Base-by-base conservation (phyloP, 371 early-diverging fungal species). In the Syncephalastrum monosporum region DNA sequence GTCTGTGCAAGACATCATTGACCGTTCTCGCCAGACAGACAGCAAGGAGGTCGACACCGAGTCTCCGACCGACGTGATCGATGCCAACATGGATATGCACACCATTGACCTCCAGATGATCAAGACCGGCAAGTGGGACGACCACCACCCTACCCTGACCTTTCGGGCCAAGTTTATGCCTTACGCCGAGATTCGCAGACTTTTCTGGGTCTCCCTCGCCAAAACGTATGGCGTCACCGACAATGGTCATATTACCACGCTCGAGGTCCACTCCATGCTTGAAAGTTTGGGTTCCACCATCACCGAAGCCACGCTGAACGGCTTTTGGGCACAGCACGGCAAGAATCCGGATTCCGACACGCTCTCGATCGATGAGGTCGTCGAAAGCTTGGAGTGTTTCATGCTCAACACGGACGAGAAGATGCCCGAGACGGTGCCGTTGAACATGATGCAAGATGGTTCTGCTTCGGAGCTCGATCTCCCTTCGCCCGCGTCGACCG, bases 201-300 rank as follows among this genome's bases (percentile, higher is more conserved):
- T 89, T 64, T 91, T 91, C 62, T 92, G 91, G 89, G 62, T 79
- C 5, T 83, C 86, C 0, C 65, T 91, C 17, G 77, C 88, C 57
- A 83, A 82, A 23, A 71, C 74, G 1, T 94, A 88, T 57, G 90
- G 87, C 61, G 68, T 77, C 0, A 80, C 86, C 50, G 76, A 59
- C 1, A 84, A 82, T 49, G 77, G 72, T 15, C 67, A 69, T 0
- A 73, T 79, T 59, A 75, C 69, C 65, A 77, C 80, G 15, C 64
- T 90, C 0, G 84, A 89, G 55, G 72, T 94, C 2, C 77, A 80
- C 25, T 82, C 92, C 25, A 86, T 92, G 88, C 71, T 94, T 12
- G 91, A 89, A 45, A 79, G 84, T 43, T 63, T 94, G 8, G 90
- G 88, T 3, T 85, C 86, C n/a, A 89, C 80, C 12, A 81, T 91